Conservation (phyloP, 1,284 basidiomycete genomes). For the Earliella scabrosa region DNA sequence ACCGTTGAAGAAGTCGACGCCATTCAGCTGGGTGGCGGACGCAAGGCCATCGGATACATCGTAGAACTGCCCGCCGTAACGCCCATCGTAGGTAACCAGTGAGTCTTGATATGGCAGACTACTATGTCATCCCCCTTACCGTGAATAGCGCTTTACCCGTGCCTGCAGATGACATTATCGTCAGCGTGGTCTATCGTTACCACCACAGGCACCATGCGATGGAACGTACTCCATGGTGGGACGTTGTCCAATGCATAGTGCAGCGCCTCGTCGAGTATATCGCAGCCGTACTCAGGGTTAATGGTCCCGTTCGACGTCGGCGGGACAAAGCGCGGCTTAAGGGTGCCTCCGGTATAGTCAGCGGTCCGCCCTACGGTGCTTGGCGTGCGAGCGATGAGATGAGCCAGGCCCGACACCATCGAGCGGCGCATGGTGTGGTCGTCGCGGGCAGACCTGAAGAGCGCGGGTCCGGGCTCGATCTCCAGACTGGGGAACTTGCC, state of each 20-base stretch:
- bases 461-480: background rate
- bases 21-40: slow-evolving; percentile 37
- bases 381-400: too few relatives aligned
- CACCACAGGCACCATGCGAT: background rate
- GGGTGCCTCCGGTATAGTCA: too few relatives aligned
- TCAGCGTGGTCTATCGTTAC: background rate
- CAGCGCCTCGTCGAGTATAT: background rate
- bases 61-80: slow-evolving; percentile 27
- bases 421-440: too few relatives aligned
- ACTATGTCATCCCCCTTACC: too few relatives aligned
- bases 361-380: too few relatives aligned
- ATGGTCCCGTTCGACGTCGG: background rate
- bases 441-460: too few relatives aligned
- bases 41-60: slow-evolving; percentile 38
- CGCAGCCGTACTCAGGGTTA: background rate
- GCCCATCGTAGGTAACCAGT: too few relatives aligned
- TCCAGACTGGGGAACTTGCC: slow-evolving; percentile 50
- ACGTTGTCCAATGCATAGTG: background rate
- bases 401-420: too few relatives aligned
- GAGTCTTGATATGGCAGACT: too few relatives aligned
- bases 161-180: background rate
- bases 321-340: too few relatives aligned
- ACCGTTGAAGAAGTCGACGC: slow-evolving; percentile 63
- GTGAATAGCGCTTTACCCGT: background rate
- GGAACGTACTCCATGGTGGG: background rate